Percentiles rank a stretch among this genome's conserved stretches.
These are phyloP conservation scores for Thymus mandschuricus DNA, from an alignment of 257 asterid genomes.

Conservation along the genomic window DNA sequence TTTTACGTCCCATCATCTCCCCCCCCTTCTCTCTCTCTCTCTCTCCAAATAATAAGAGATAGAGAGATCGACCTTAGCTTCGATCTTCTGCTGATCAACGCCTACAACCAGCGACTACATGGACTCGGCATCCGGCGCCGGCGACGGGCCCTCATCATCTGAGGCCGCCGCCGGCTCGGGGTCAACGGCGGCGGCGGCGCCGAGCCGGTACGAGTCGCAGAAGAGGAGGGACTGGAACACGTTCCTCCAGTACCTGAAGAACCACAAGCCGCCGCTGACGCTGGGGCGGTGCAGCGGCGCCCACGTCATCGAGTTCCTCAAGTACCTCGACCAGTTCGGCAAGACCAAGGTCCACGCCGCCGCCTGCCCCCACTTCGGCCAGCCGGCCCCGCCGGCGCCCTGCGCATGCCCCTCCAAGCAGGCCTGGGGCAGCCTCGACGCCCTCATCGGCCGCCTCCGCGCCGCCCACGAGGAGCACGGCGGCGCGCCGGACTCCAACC, in stretches of 20 bases:
- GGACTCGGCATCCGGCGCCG: slow-evolving; percentile 37
- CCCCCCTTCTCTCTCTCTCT: neutral
- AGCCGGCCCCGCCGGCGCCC: slow-evolving; percentile 45
- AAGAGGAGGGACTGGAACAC: slow-evolving; percentile 58
- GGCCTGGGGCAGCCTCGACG: slow-evolving; percentile 60
- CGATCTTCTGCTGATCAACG: neutral
- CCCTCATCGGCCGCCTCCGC: slow-evolving; percentile 52
- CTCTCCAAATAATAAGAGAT: neutral
- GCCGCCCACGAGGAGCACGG: slow-evolving; percentile 58
- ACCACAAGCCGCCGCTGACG: slow-evolving; percentile 56
- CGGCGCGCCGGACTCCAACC: slow-evolving; percentile 44
- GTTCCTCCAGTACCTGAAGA: slow-evolving; percentile 43
- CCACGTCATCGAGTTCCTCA: slow-evolving; percentile 55
- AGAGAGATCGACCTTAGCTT: too few species aligned
- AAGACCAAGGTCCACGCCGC: slow-evolving; percentile 53
- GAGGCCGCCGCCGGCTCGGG: slow-evolving; percentile 20
- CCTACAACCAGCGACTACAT: neutral
- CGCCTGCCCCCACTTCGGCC: slow-evolving; percentile 51
- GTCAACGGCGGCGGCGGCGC: slow-evolving; percentile 9
- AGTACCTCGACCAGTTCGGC: slow-evolving; percentile 55
- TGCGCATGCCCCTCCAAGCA: slow-evolving; percentile 47
- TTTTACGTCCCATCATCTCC: slow-evolving; percentile 39
- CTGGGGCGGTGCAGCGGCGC: slow-evolving; percentile 51
- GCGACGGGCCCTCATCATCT: neutral
- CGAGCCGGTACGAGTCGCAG: slow-evolving; percentile 54